These are phyloP conservation scores for Fragaria iinumae DNA, from an alignment of 306 rosid species.

Conservation along the genomic window DNA sequence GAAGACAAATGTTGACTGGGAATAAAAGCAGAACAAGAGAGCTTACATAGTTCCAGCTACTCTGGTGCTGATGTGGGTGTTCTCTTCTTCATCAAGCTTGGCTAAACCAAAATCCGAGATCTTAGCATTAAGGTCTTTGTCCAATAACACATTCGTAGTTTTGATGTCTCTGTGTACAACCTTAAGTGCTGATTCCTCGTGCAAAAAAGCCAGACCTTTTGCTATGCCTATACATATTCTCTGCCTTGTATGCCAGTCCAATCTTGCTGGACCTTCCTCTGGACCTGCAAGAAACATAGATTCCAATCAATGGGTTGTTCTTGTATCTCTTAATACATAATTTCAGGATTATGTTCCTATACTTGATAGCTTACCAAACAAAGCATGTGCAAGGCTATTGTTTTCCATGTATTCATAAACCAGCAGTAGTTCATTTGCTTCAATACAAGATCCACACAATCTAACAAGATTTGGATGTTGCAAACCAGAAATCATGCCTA, in stretches of 20 bases:
- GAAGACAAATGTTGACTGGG: too few species aligned
- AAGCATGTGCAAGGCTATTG: conserved; percentile 44
- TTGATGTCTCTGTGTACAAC: too few species aligned
- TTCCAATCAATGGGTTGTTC: not conserved
- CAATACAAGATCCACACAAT: conserved; percentile 52
- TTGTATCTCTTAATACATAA: not conserved
- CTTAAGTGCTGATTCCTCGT: too few species aligned
- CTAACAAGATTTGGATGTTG: conserved; percentile 47
- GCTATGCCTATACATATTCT: too few species aligned
- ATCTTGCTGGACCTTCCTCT: conserved; percentile 1
- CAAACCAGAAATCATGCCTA: conserved; percentile 31
- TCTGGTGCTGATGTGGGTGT: too few species aligned
- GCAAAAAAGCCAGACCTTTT: too few species aligned
- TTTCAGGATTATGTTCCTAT: not conserved
- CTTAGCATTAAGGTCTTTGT: too few species aligned
- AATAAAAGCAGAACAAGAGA: too few species aligned
- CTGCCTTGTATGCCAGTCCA: too few species aligned
- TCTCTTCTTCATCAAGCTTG: too few species aligned
- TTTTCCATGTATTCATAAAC: conserved; percentile 62
- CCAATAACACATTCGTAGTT: too few species aligned
- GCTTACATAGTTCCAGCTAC: conserved; percentile 11
- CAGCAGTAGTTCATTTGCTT: conserved; percentile 44
- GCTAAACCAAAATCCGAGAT: too few species aligned
- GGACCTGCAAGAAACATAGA: not conserved
- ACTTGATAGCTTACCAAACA: conserved; percentile 42